Percentiles rank a stretch among this genome's conserved stretches.
Conservation (phyloP, 768 basidiomycete genomes). For the Amanita brunnescens region DNA sequence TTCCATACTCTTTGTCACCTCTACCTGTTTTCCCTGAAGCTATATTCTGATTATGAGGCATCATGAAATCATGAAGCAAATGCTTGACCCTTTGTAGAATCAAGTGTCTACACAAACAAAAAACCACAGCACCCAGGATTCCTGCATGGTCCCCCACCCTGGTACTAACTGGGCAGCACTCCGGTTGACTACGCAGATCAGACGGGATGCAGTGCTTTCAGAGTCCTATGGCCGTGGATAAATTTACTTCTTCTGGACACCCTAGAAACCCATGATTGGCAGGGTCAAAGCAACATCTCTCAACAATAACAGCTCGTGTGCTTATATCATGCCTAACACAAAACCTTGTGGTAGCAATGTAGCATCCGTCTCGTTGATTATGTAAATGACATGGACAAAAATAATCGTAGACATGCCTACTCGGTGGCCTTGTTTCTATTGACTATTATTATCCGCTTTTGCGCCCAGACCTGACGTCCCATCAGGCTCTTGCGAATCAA, state of each 20-base stretch:
- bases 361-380: too few species aligned
- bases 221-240: constrained; percentile 41
- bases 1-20: too few species aligned
- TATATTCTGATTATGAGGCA: too few species aligned
- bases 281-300: too few species aligned
- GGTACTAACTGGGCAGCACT: neutral
- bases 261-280: constrained; percentile 13
- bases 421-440: neutral
- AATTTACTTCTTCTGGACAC: constrained; percentile 4
- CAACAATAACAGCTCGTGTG: too few species aligned
- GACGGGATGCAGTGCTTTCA: constrained; percentile 51
- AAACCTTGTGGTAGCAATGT: too few species aligned
- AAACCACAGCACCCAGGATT: neutral
- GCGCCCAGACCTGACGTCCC: neutral
- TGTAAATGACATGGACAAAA: too few species aligned
- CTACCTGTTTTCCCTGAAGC: too few species aligned
- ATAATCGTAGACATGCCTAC: neutral
- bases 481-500: neutral
- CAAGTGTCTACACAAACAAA: too few species aligned
- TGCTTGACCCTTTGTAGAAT: too few species aligned
- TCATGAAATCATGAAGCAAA: too few species aligned
- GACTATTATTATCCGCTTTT: neutral
- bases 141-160: neutral
- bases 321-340: too few species aligned
- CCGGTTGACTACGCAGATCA: constrained; percentile 51